A percentile compares a stretch with the other conserved stretches of the same genome.
Conservation (phyloP, 805 yeast genomes). For the Kazachstania psychrophila region DNA sequence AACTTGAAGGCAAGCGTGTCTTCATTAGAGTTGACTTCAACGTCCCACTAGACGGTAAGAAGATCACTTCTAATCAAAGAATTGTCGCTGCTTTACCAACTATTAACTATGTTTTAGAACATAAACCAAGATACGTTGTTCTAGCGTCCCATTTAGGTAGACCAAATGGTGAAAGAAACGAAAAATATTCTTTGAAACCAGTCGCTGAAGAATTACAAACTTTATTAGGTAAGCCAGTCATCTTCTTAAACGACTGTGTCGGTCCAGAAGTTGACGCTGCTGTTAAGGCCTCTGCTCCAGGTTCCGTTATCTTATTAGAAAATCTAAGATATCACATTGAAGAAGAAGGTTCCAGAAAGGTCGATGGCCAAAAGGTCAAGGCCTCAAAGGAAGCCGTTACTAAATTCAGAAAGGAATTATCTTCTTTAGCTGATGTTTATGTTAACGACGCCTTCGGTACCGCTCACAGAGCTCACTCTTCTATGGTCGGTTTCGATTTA, state of each 20-base stretch:
- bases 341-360: slow-evolving; percentile 87
- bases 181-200: slow-evolving; percentile 86
- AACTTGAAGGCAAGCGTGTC: slow-evolving; percentile 83
- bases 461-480: slow-evolving; percentile 98
- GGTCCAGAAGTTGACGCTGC: slow-evolving; percentile 81
- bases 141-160: slow-evolving; percentile 97
- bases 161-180: slow-evolving; percentile 87
- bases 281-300: slow-evolving; percentile 61
- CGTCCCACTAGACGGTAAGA: slow-evolving; percentile 89
- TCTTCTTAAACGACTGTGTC: slow-evolving; percentile 81
- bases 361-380: slow-evolving; percentile 87
- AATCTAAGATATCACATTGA: slow-evolving; percentile 97
- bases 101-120: slow-evolving; percentile 84
- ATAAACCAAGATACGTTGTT: slow-evolving; percentile 81
- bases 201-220: slow-evolving; percentile 80
- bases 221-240: slow-evolving; percentile 63
- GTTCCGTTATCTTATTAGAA: slow-evolving; percentile 82
- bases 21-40: slow-evolving; percentile 96
- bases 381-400: slow-evolving; percentile 77
- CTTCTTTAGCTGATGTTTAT: slow-evolving; percentile 91
- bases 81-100: slow-evolving; percentile 99
- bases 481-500: slow-evolving; percentile 94
- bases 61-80: slow-evolving; percentile 98
- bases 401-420: slow-evolving; percentile 79
- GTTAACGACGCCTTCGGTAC: slow-evolving; percentile 98